phyloP scores from a whole-genome alignment of 108 stramenopile species.

The Tribonema minus region DNA sequence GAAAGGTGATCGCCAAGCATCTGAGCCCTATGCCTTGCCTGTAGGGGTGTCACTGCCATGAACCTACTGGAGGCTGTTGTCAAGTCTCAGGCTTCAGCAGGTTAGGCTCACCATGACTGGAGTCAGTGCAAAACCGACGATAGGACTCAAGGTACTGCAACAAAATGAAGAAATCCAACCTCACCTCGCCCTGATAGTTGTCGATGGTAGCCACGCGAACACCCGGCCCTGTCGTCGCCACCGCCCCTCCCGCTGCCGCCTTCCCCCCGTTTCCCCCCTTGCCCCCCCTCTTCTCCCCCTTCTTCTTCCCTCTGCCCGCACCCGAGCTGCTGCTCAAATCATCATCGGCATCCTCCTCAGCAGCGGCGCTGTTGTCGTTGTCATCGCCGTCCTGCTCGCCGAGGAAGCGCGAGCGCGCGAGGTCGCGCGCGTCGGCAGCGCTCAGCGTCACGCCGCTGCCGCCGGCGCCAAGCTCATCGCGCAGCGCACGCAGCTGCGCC shows the following conservation, averaged over 20 bases:
- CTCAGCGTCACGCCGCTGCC: conserved; percentile 17
- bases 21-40: conserved; percentile 36
- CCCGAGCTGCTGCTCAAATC: not conserved
- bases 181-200: conserved; percentile 59
- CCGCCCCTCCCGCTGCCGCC: too few relatives aligned
- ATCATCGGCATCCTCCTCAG: too few relatives aligned
- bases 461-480: not conserved
- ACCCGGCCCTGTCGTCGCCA: too few relatives aligned
- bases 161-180: not conserved
- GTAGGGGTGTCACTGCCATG: not conserved
- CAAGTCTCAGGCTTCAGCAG: too few relatives aligned
- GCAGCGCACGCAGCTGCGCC: conserved; percentile 34
- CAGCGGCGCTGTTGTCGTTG: too few relatives aligned
- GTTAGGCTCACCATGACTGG: too few relatives aligned
- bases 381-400: not conserved
- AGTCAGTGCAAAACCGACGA: too few relatives aligned
- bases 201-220: conserved; percentile 31
- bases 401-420: conserved; percentile 8
- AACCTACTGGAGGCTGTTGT: too few relatives aligned
- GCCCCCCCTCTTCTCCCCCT: too few relatives aligned
- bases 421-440: conserved; percentile 38
- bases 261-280: too few relatives aligned
- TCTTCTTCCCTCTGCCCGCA: not conserved
- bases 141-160: not conserved
- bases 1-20: too few relatives aligned